phyloP scores from a whole-genome alignment of 371 early-diverging fungal species.

The Encephalitozoon hellem region DNA sequence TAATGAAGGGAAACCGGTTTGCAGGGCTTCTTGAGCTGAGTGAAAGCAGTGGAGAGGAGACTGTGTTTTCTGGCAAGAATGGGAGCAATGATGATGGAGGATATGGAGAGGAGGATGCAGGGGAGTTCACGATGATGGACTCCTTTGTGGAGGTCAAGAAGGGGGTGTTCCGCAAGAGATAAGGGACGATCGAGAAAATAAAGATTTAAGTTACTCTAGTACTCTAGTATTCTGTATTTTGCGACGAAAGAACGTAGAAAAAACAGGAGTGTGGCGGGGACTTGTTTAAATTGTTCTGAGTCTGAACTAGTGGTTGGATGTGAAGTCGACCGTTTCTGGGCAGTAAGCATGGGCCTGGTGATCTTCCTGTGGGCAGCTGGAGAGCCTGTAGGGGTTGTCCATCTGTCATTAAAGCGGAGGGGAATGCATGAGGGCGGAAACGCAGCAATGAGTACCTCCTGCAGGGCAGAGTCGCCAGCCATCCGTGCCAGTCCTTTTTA shows the following conservation, averaged over 20 bases:
- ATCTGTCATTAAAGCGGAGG: constrained; percentile 18
- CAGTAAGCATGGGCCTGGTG: not conserved
- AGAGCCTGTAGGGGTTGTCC: not conserved
- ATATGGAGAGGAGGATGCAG: not conserved
- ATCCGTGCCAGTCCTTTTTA: constrained; percentile 1
- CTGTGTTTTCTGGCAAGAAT: not conserved
- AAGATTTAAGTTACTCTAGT: not conserved
- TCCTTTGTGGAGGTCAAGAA: constrained; percentile 11
- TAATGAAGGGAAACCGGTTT: not conserved
- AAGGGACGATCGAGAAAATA: not conserved
- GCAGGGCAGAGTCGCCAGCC: constrained; percentile 12
- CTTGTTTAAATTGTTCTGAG: not conserved
- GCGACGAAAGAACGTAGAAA: not conserved
- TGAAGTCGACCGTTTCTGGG: not conserved
- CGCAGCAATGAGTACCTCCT: constrained; percentile 36
- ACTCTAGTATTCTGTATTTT: not conserved
- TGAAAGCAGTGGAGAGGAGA: not conserved
- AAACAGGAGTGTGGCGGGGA: not conserved
- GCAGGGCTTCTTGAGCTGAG: not conserved
- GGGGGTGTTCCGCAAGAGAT: not conserved
- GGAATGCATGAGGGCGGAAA: constrained; percentile 37
- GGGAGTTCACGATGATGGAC: constrained; percentile 25
- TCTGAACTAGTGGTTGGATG: not conserved
- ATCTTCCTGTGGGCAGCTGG: constrained; percentile 1
- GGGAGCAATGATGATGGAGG: not conserved